These are phyloP conservation scores for Diplodia sapinea DNA, from an alignment of 2,329 filamentous ascomycete genomes.

Conservation along the genomic window DNA sequence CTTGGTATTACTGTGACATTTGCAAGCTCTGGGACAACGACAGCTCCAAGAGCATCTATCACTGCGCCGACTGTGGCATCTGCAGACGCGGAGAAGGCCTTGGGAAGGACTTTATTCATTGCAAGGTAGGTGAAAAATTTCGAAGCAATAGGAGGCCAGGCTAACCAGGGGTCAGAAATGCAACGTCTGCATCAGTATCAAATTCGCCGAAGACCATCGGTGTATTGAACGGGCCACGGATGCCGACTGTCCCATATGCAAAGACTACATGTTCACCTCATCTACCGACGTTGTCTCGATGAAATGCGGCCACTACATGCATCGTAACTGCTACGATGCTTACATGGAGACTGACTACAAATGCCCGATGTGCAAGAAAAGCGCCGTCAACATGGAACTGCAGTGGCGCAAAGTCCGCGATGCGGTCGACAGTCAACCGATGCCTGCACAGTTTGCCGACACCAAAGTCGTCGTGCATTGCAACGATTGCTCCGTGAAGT, in stretches of 20 bases:
- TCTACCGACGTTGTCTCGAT: slow-evolving; percentile 89
- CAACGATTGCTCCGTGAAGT: slow-evolving; percentile 92
- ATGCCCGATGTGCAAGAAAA: slow-evolving; percentile 95
- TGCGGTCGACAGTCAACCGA: slow-evolving; percentile 85
- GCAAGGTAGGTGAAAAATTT: slow-evolving; percentile 69
- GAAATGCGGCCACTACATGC: slow-evolving; percentile 94
- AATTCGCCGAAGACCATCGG: slow-evolving; percentile 81
- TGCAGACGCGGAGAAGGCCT: slow-evolving; percentile 89
- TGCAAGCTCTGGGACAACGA: slow-evolving; percentile 99
- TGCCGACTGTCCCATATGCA: slow-evolving; percentile 95
- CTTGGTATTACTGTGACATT: slow-evolving; percentile 89
- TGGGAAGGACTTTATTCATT: slow-evolving; percentile 97
- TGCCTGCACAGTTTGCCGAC: slow-evolving; percentile 82
- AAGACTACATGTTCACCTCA: slow-evolving; percentile 95
- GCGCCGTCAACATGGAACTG: slow-evolving; percentile 95
- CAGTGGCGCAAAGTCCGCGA: slow-evolving; percentile 91
- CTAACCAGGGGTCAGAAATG: slow-evolving; percentile 59
- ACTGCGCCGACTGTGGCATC: slow-evolving; percentile 94
- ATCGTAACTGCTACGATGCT: slow-evolving; percentile 84
- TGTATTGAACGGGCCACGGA: slow-evolving; percentile 95
- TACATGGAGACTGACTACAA: slow-evolving; percentile 92
- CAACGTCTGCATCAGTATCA: slow-evolving; percentile 91
- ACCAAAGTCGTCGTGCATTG: slow-evolving; percentile 85
- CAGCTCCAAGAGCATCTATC: slow-evolving; percentile 87
- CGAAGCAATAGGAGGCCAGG: not conserved